Evolutionary conservation across 768 basidiomycete species (phyloP).

Genomic region (Dioszegia aurantiaca): DNA sequence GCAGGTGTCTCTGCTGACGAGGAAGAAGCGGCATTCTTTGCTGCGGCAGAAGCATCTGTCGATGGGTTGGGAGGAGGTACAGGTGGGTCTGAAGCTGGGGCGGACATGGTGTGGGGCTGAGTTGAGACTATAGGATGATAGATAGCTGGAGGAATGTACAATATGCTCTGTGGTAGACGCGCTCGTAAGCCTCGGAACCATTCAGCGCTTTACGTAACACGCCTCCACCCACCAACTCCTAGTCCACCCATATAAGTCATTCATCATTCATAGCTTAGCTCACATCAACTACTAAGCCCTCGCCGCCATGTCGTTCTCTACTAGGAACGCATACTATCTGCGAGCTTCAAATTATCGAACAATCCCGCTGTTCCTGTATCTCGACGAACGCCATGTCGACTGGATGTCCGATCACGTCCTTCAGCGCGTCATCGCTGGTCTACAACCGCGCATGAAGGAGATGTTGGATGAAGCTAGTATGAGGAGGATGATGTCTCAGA

Average conservation of each 20-base stretch:
- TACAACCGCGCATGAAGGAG: constrained; percentile 63
- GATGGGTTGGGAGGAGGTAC: constrained; percentile 4
- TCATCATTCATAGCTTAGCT: too few species aligned
- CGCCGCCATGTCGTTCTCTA: constrained; percentile 62
- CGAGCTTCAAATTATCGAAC: constrained; percentile 70
- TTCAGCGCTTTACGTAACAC: too few species aligned
- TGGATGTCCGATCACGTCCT: constrained; percentile 87
- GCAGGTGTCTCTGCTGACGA: not conserved
- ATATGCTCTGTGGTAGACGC: too few species aligned
- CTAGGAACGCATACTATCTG: constrained; percentile 77
- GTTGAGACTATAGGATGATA: not conserved
- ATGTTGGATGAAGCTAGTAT: constrained; percentile 20
- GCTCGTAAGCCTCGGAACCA: too few species aligned
- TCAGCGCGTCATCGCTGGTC: constrained; percentile 74
- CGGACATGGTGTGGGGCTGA: constrained; percentile 28
- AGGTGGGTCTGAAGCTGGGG: constrained; percentile 41
- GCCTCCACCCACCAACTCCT: too few species aligned
- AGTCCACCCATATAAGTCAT: too few species aligned
- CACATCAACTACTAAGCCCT: too few species aligned
- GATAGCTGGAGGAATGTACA: not conserved
- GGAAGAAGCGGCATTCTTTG: not conserved
- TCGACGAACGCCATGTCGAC: constrained; percentile 78
- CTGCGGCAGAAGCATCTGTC: not conserved
- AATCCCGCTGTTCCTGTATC: constrained; percentile 80
- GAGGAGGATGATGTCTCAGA: constrained; percentile 38